Base-by-base conservation (phyloP, 2,329 filamentous ascomycete genomes). In the Corinectria fuckeliana region DNA sequence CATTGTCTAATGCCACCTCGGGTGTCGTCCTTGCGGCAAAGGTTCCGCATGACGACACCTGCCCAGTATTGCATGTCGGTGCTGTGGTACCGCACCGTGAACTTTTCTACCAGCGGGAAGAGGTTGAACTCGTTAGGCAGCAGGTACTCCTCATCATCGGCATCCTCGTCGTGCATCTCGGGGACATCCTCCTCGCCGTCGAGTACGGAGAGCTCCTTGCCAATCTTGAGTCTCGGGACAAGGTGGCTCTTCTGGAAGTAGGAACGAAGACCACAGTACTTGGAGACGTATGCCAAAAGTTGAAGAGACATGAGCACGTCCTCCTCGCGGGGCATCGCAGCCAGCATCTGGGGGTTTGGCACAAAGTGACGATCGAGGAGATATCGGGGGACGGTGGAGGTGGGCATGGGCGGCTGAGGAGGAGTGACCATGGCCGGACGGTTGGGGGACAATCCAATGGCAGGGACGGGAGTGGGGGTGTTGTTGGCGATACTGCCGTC, bases 21-120 rank as follows among this genome's bases (percentile, higher is more conserved):
- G 10, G 91, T 92, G 74, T 99, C 95, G 74, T 99, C 95, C 79
- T 99, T 99, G 65, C 95, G 91, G 82, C 95, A 99, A 49, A 99
- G 85, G 74, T 99, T 99, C 65, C 95, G 87, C 95, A 99, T 99
- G 44, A 99, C 95, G 14, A 99, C 95, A 62, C 94, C 95, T 16
- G 95, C 95, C 95, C 95, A 99, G 80, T 99, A 99, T 76, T 97
- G 94, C 95, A 99, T 99, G 74, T 97, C 93, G 60, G 92, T 91
- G 65, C 91, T 93, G 77, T 97, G 92, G 73, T 97, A 93, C 65
- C 95, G 88, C 26, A 97, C 92, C 4, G 95, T 99, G 75, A 98
- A 99, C 76, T 97, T 98, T 77, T 99, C 95, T 47, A 99, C 95
- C 32, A 99, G 82, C 2, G 95, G 95, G 78, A 99, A 99, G 66